Base-by-base conservation (phyloP, 371 early-diverging fungal genomes). In the Rhizomucor miehei region DNA sequence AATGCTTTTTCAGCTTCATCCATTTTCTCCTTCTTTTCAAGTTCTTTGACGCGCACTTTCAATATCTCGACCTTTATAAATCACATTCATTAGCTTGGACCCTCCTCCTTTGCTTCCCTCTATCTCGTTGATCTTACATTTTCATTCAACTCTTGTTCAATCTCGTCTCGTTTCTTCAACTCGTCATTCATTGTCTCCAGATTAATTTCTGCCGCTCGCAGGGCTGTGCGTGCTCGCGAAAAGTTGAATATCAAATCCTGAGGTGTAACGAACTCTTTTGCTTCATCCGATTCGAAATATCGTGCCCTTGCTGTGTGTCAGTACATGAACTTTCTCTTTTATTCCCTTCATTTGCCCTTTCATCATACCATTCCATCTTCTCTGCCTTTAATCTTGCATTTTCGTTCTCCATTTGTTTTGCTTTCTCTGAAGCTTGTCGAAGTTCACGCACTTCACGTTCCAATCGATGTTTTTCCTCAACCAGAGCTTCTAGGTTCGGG, bases 291-390 rank as follows among this genome's bases (percentile, higher is more conserved):
- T 43, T 53, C 63, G 36, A 62, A 21, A 36, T 51, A 62, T 11
- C 35, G 41, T 2, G 57, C 49, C 62, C 62, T 61, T 24, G 0
- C 23, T 23, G 6, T 29, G 24, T 20, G 20, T 16, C 9, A 37
- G 6, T 37, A 50, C n/a, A 5, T 37, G 25, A n/a, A 24, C 14
- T 12, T 40, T 38, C 11, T 41, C 20, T 10, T 5, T 3, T n/a
- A n/a, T n/a, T n/a, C n/a, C n/a, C n/a, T 5, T 19, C 13, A 17
- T 3, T 19, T 23, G 6, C 9, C 8, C 2, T 39, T 10, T 25
- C 10, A 25, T 37, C n/a, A 38, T 62, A 62, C 63, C 63, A 62
- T 54, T 62, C 57, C 16, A 45, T 37, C 24, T 46, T 40, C 41
- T 62, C 63, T 0, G 37, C 43, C 41, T 53, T 52, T n/a, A 62